phyloP scores from a whole-genome alignment of 305 asterid species.

The Solanum chacoense region DNA sequence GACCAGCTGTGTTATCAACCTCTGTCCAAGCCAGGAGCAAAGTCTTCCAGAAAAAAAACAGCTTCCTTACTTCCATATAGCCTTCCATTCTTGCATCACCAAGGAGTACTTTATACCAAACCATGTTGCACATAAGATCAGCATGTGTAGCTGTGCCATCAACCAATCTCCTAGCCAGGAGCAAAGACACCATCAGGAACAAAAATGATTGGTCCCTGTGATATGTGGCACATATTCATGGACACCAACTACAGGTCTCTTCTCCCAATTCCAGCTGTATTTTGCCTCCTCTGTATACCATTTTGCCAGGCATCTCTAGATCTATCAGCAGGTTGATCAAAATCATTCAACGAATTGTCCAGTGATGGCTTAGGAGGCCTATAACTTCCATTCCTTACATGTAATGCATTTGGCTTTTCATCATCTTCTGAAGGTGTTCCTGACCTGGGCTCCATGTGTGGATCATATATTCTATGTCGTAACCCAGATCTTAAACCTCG shows the following conservation, averaged over 20 bases:
- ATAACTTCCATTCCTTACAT: conserved; percentile 56
- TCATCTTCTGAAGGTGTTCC: conserved; percentile 97
- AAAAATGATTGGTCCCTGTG: not conserved
- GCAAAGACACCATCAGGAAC: conserved; percentile 1
- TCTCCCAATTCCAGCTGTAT: conserved; percentile 52
- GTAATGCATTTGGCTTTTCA: conserved; percentile 44
- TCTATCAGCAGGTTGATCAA: conserved; percentile 58
- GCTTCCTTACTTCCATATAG: not conserved
- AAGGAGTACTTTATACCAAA: not conserved
- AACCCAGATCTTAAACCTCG: conserved; percentile 66
- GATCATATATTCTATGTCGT: conserved; percentile 65
- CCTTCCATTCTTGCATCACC: not conserved
- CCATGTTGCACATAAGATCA: not conserved
- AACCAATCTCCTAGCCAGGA: not conserved
- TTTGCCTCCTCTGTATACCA: conserved; percentile 57
- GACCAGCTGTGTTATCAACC: not conserved
- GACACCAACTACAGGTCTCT: conserved; percentile 36
- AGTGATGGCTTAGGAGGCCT: conserved; percentile 47
- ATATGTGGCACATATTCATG: not conserved
- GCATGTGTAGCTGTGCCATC: not conserved
- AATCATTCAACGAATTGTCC: conserved; percentile 51
- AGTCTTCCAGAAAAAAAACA: not conserved
- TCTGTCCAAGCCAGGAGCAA: not conserved
- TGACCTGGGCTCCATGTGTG: conserved; percentile 67
- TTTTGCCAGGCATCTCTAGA: conserved; percentile 70